A percentile compares a stretch with the other conserved stretches of the same genome.
Conservation (phyloP, 2,329 filamentous ascomycete genomes). For the Thelonectria olida region DNA sequence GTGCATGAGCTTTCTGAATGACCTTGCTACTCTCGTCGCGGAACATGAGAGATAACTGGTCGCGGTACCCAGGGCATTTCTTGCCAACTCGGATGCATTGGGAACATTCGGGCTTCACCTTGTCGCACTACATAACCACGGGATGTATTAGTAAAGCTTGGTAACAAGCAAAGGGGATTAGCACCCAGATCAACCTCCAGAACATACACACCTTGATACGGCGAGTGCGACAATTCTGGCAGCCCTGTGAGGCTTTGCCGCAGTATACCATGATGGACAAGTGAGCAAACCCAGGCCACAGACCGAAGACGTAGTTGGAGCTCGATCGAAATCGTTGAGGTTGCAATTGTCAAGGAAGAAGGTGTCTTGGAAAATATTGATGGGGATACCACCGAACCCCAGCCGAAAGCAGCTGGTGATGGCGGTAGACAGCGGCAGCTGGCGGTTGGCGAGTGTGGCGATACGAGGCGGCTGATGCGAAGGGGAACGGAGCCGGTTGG, state of each 20-base stretch:
- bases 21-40: constrained; percentile 72
- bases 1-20: constrained; percentile 65
- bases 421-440: neutral
- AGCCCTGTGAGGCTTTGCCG: constrained; percentile 65
- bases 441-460: neutral
- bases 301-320: neutral
- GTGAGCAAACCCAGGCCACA: neutral
- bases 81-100: constrained; percentile 69
- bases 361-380: neutral
- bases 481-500: too few species aligned
- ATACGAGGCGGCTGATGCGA: neutral
- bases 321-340: neutral
- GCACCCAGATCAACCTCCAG: neutral
- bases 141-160: constrained; percentile 19
- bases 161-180: neutral
- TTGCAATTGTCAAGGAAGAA: neutral
- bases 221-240: constrained; percentile 61
- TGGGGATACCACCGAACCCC: too few species aligned
- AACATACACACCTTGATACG: constrained; percentile 61
- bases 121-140: constrained; percentile 62
- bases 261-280: constrained; percentile 61
- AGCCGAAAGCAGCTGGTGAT: too few species aligned
- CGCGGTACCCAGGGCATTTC: constrained; percentile 70
- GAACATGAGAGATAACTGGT: constrained; percentile 72
- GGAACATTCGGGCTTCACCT: constrained; percentile 66